These are phyloP conservation scores for Podaxis carcinomalis DNA, from an alignment of 768 basidiomycete genomes.

Conservation along the genomic window DNA sequence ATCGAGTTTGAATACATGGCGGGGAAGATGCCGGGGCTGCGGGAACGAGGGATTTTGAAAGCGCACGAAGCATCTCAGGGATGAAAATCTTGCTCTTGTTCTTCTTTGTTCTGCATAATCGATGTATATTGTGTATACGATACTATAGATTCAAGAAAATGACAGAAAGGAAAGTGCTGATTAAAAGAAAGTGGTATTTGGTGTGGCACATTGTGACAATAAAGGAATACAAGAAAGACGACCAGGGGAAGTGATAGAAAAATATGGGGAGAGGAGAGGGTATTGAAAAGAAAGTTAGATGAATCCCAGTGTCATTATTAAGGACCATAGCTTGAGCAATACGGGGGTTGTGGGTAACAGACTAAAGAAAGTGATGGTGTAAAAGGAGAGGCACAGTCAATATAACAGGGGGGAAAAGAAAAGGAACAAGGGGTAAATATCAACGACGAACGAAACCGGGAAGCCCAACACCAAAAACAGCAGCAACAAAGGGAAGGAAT, in stretches of 20 bases:
- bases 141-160: conserved; percentile 1
- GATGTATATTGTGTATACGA: background rate
- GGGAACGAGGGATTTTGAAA: background rate
- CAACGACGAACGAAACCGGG: conserved; percentile 4
- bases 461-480: conserved; percentile 14
- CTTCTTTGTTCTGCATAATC: background rate
- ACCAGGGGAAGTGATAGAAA: background rate
- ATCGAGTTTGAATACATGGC: background rate
- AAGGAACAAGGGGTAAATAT: conserved; percentile 14
- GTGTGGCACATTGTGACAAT: conserved; percentile 7
- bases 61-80: background rate
- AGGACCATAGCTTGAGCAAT: conserved; percentile 10
- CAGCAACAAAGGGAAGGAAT: background rate
- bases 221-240: conserved; percentile 7
- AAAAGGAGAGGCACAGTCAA: background rate
- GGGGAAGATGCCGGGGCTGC: background rate
- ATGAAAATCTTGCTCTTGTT: background rate
- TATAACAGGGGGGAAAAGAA: background rate
- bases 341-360: background rate
- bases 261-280: background rate
- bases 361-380: background rate
- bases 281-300: conserved; percentile 7
- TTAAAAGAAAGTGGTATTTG: conserved; percentile 10
- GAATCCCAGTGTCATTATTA: conserved; percentile 8
- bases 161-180: background rate